Evolutionary conservation across 192 early-diverging fungal species (phyloP).

Genomic region (Coemansia sp.): DNA sequence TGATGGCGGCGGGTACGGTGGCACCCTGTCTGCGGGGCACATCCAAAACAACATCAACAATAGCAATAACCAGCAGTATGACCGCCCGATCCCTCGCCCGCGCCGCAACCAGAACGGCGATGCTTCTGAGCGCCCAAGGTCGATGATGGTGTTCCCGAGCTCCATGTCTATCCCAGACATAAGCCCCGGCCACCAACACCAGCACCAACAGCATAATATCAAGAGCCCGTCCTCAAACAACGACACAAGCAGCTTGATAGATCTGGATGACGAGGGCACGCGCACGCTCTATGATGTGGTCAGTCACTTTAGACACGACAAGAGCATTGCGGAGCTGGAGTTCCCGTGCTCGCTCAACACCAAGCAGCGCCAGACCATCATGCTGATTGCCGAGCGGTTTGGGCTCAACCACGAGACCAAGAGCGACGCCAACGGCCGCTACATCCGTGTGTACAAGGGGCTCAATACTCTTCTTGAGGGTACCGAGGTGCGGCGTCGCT

Average conservation of each 20-base stretch:
- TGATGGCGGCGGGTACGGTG: slow-evolving; percentile 16
- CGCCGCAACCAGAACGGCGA: slow-evolving; percentile 39
- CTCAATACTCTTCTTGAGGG: slow-evolving; percentile 49
- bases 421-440: slow-evolving; percentile 38
- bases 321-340: slow-evolving; percentile 63
- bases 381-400: slow-evolving; percentile 72
- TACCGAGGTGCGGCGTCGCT: slow-evolving; percentile 48
- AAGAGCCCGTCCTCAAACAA: slow-evolving; percentile 6
- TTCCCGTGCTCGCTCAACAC: slow-evolving; percentile 62
- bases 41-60: slow-evolving; percentile 17
- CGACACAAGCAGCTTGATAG: slow-evolving; percentile 47
- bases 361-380: slow-evolving; percentile 62
- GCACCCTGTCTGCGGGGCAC: not conserved
- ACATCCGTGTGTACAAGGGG: slow-evolving; percentile 54
- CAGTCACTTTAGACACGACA: slow-evolving; percentile 70
- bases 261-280: slow-evolving; percentile 71
- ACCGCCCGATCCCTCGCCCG: slow-evolving; percentile 45
- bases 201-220: slow-evolving; percentile 9
- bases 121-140: slow-evolving; percentile 28
- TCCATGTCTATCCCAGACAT: slow-evolving; percentile 42
- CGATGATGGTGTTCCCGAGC: slow-evolving; percentile 53
- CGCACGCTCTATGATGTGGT: slow-evolving; percentile 70
- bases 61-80: slow-evolving; percentile 36
- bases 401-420: slow-evolving; percentile 59
- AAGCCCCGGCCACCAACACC: slow-evolving; percentile 7